Base-by-base conservation (phyloP, 129 eudicot species). In the Chrysanthemum seticuspe region DNA sequence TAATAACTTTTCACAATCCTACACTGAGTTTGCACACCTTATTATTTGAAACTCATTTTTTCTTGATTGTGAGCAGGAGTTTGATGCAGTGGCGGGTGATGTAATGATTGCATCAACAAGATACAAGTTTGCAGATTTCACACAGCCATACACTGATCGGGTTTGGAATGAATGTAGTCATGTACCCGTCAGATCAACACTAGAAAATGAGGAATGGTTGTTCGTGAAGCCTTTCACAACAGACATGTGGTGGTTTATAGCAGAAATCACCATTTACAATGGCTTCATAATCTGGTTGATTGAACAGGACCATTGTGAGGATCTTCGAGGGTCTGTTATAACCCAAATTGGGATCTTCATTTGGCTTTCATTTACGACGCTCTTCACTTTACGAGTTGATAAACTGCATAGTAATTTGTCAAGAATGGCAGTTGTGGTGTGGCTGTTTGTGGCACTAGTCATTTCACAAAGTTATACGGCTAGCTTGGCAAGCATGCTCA, bases 391-490 rank as follows among this genome's bases (percentile, higher is more conserved):
- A 47, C 72, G 83, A 29, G 31, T 87, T 11, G 86, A 78, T 47
- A 81, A 36, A 12, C 47, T 78, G 29, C 77, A 71, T 66, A 85
- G 94, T 79, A 85, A 80, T 75, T 74, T 85, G 67, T 77, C 87
- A 34, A 71, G 85, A 63, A 70, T 83, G 76, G 86, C 82, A 21
- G 61, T 74, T 21, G 79, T 78, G 0, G 75, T 85, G 51, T 88
- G 95, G 95, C 72, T 88, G 0, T 80, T 83, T 65, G 85, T 85
- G 75, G 87, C 85, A 0, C 14, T 83, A 45, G 68, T 88, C 65
- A 40, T 88, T 58, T 80, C 86, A 3, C 88, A 80, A n/a, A 88
- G 88, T 50, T 88, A 88, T 18, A 88, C 90, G 44, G 86, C 90
- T 10, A 85, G 87, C 82, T 80, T 88, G 10, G 58, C 85, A 8